These are phyloP conservation scores for Solioccasus polychromus DNA, from an alignment of 768 basidiomycete species.

Conservation along the genomic window DNA sequence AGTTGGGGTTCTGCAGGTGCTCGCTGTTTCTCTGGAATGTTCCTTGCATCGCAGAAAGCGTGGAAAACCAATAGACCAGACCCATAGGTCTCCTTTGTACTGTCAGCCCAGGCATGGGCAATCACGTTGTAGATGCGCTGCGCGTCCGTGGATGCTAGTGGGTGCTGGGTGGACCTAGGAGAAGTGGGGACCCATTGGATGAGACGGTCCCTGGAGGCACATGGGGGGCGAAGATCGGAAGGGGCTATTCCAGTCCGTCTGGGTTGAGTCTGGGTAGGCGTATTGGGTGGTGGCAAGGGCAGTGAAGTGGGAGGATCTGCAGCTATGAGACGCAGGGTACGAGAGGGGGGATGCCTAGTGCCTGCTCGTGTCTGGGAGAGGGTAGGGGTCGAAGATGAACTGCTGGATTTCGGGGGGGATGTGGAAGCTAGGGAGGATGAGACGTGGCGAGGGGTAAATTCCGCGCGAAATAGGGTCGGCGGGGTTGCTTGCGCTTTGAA, in stretches of 20 bases:
- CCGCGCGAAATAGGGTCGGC: background rate
- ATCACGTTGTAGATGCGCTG: background rate
- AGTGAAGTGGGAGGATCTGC: background rate
- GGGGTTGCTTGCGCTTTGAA: background rate
- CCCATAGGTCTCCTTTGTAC: background rate
- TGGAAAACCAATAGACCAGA: background rate
- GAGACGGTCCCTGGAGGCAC: background rate
- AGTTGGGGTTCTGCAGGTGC: slow-evolving; percentile 5
- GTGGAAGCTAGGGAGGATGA: background rate
- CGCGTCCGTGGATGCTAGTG: background rate
- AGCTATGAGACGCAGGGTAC: background rate
- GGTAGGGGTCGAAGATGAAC: background rate
- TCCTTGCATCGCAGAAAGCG: background rate
- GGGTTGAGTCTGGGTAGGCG: too few species aligned
- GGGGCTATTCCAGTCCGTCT: background rate
- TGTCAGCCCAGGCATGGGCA: background rate
- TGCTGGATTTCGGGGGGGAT: background rate
- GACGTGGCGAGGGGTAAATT: background rate
- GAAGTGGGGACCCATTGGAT: background rate
- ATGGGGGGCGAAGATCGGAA: background rate
- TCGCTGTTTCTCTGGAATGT: slow-evolving; percentile 3
- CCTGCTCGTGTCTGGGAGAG: background rate
- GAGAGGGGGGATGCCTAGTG: too few species aligned
- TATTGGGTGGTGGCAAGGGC: too few species aligned
- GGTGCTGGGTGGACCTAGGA: background rate